Base-by-base conservation (phyloP, 2,329 filamentous ascomycete species). In the Fusarium guadeloupense region DNA sequence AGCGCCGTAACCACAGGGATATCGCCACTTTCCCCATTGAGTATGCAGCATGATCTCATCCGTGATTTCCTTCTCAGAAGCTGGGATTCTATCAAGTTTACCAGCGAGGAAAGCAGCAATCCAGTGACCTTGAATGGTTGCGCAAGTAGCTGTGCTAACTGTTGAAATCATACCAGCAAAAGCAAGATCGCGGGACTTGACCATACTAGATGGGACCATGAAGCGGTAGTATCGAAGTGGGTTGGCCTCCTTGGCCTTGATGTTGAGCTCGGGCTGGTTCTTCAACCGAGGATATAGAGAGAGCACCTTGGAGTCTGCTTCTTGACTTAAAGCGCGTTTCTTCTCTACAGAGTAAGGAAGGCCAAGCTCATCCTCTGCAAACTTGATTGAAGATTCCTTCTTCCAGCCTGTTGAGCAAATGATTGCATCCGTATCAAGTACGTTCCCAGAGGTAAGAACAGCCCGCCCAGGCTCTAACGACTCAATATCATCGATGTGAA, bases 1-100 rank as follows among this genome's bases (percentile, higher is more conserved):
- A 16, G 77, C 79, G 0, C 89, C 89, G 64, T 86, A 87, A 0
- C 89, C 89, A 3, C 78, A 82, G 2, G 88, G 85, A 62, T 89
- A 89, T n/a, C 90, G 81, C 83, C 87, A 88, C 54, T 81, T 84
- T 2, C 88, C 88, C 71, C 89, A 94, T 39, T 89, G 84, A 1
- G 82, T 86, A 67, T 89, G 80, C 20, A 92, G 75, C 39, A 88
- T 81, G 0, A 87, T 85, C 63, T 89, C 81, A 50, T 81, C 78
- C n/a, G 71, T 74, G 6, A 83, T 62, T 31, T 70, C 62, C 4
- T 78, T 74, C 3, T 85, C 69, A 72, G 58, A 52, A 0, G 54
- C 4, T 0, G 71, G 64, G 0, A 59, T 54, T 4, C 76, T 64
- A 9, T 76, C 71, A 6, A 89, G 70, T 26, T 77, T 75, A n/a